phyloP scores from a whole-genome alignment of 352 stramenopile species.

The Pythium vanterpoolii region DNA sequence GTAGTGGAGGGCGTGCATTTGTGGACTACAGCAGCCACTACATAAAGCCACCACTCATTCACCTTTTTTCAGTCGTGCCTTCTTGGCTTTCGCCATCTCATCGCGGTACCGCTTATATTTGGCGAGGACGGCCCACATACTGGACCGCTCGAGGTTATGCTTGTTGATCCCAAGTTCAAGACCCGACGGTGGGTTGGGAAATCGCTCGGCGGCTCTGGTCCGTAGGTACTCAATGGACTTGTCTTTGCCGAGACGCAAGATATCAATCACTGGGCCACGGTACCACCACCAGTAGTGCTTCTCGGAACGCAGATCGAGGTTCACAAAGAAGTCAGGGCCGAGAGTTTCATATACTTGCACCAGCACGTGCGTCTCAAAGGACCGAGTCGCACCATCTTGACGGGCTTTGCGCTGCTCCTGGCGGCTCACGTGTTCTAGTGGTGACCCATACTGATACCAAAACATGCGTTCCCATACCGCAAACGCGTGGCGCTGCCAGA shows the following conservation, averaged over 20 bases:
- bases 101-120: not conserved
- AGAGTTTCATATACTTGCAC: conserved; percentile 1
- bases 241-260: not conserved
- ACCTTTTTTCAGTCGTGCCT: not conserved
- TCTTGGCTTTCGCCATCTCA: conserved; percentile 1
- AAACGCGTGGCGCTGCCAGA: conserved; percentile 10
- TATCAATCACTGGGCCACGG: conserved; percentile 6
- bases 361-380: conserved; percentile 8
- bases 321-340: conserved; percentile 18
- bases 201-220: not conserved
- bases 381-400: conserved; percentile 7
- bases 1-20: too few species aligned
- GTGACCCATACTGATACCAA: conserved; percentile 5
- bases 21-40: too few species aligned
- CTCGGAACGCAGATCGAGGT: conserved; percentile 6
- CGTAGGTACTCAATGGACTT: conserved; percentile 7
- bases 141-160: not conserved
- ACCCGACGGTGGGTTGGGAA: not conserved
- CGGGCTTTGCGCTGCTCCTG: conserved; percentile 1
- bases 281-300: conserved; percentile 22
- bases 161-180: not conserved
- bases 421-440: not conserved
- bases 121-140: conserved; percentile 8
- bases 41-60: too few species aligned
- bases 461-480: conserved; percentile 20